phyloP scores from a whole-genome alignment of 805 yeast species.

The Lipomyces japonicus region DNA sequence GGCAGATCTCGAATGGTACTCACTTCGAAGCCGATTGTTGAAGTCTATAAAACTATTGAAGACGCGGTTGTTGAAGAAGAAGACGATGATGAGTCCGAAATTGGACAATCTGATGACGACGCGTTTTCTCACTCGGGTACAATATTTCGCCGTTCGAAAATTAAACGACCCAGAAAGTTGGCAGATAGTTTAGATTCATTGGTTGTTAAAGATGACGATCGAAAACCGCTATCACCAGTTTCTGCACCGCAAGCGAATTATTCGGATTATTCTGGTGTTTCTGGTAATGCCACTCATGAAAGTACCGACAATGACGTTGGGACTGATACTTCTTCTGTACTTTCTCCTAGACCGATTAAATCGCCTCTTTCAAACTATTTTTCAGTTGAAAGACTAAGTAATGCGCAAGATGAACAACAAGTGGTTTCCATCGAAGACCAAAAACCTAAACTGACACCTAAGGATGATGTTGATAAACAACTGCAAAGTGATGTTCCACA shows the following conservation, averaged over 20 bases:
- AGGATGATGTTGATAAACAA: too few species aligned
- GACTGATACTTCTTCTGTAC: background rate
- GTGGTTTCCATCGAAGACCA: background rate
- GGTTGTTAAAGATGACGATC: background rate
- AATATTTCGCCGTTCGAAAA: constrained; percentile 12
- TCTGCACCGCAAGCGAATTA: background rate
- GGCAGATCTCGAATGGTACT: constrained; percentile 56
- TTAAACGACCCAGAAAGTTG: background rate
- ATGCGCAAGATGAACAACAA: background rate
- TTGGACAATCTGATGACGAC: constrained; percentile 23
- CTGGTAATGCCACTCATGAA: background rate
- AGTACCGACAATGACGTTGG: background rate
- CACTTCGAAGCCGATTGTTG: constrained; percentile 81
- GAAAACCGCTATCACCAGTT: background rate
- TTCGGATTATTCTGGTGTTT: background rate
- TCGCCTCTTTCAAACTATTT: constrained; percentile 3
- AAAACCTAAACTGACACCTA: background rate
- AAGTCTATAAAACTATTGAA: constrained; percentile 78
- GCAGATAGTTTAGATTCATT: background rate
- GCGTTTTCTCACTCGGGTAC: constrained; percentile 25
- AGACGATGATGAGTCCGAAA: constrained; percentile 35
- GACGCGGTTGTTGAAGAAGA: constrained; percentile 73
- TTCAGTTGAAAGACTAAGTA: background rate
- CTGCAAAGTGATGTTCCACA: background rate
- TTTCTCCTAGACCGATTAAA: constrained; percentile 2